A percentile compares a stretch with the other conserved stretches of the same genome.
phyloP scores from a whole-genome alignment of 2,329 filamentous ascomycete genomes.

The Arachnopeziza araneosa region DNA sequence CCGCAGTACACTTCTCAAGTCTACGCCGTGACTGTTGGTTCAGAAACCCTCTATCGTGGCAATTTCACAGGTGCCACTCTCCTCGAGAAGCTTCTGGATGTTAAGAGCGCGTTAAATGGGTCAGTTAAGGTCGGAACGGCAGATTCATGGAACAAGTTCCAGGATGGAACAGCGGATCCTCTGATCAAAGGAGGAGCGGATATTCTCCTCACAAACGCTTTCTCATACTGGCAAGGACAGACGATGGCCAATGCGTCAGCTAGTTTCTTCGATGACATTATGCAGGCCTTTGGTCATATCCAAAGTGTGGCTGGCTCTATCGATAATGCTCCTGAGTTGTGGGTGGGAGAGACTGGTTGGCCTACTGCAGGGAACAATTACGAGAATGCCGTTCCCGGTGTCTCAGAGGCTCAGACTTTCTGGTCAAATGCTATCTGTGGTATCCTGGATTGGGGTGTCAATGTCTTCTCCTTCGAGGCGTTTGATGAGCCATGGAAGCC shows the following conservation, averaged over 20 bases:
- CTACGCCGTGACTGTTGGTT: slow-evolving; percentile 65
- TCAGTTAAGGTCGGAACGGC: slow-evolving; percentile 59
- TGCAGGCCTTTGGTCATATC: slow-evolving; percentile 57
- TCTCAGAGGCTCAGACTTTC: slow-evolving; percentile 53
- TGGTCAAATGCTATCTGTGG: slow-evolving; percentile 59
- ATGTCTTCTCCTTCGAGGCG: slow-evolving; percentile 69
- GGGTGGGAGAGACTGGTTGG: slow-evolving; percentile 66
- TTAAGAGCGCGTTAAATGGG: slow-evolving; percentile 48
- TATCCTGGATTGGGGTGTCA: slow-evolving; percentile 58
- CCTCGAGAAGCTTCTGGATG: slow-evolving; percentile 54
- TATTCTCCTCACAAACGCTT: slow-evolving; percentile 60
- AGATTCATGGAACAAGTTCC: slow-evolving; percentile 68
- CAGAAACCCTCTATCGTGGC: slow-evolving; percentile 64
- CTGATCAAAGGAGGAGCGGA: slow-evolving; percentile 52
- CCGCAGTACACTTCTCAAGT: slow-evolving; percentile 50
- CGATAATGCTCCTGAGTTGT: slow-evolving; percentile 53
- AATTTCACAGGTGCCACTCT: slow-evolving; percentile 59
- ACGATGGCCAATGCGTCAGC: slow-evolving; percentile 47
- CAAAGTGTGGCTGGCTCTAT: slow-evolving; percentile 50
- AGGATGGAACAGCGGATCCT: slow-evolving; percentile 61
- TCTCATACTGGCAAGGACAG: slow-evolving; percentile 67
- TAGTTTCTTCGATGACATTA: slow-evolving; percentile 63
- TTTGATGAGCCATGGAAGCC: slow-evolving; percentile 72
- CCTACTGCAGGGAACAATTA: slow-evolving; percentile 60
- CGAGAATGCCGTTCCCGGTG: slow-evolving; percentile 53